Conservation (phyloP, 768 basidiomycete species). For the Tricholoma sp. region DNA sequence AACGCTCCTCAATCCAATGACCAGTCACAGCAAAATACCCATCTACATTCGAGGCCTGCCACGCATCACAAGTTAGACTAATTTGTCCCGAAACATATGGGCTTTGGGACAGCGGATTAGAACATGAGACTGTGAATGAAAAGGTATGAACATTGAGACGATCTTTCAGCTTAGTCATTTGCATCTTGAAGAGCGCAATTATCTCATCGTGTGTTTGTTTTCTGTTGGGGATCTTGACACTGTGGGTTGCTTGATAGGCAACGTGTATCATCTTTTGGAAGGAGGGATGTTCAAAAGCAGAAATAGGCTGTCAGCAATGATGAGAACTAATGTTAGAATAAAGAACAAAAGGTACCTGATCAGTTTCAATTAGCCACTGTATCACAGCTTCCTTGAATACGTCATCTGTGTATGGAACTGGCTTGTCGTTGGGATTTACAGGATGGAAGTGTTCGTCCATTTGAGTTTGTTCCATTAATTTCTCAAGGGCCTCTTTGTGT, state of each 20-base stretch:
- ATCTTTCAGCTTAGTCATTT: slow-evolving; percentile 1
- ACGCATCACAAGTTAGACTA: slow-evolving; percentile 33
- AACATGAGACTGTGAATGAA: not conserved
- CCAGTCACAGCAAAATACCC: slow-evolving; percentile 35
- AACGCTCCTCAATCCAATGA: slow-evolving; percentile 33
- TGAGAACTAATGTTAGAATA: not conserved
- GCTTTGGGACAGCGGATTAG: not conserved
- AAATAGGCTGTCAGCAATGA: not conserved
- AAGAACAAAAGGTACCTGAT: slow-evolving; percentile 22
- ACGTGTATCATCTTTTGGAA: slow-evolving; percentile 19
- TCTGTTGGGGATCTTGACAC: slow-evolving; percentile 20
- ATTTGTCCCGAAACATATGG: slow-evolving; percentile 1
- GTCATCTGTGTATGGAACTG: slow-evolving; percentile 17
- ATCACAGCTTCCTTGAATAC: slow-evolving; percentile 22
- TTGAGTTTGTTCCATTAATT: not conserved
- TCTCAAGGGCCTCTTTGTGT: not conserved
- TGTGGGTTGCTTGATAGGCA: slow-evolving; percentile 25
- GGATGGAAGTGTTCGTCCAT: slow-evolving; percentile 3
- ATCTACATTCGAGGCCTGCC: slow-evolving; percentile 34
- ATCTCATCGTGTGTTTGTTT: slow-evolving; percentile 21
- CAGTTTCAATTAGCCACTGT: slow-evolving; percentile 30
- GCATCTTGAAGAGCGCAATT: slow-evolving; percentile 13
- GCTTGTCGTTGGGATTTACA: slow-evolving; percentile 3
- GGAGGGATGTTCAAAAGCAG: slow-evolving; percentile 19
- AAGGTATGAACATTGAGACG: slow-evolving; percentile 11